Conservation (phyloP, 2,329 filamentous ascomycete species). For the Fusarium keratoplasticum region DNA sequence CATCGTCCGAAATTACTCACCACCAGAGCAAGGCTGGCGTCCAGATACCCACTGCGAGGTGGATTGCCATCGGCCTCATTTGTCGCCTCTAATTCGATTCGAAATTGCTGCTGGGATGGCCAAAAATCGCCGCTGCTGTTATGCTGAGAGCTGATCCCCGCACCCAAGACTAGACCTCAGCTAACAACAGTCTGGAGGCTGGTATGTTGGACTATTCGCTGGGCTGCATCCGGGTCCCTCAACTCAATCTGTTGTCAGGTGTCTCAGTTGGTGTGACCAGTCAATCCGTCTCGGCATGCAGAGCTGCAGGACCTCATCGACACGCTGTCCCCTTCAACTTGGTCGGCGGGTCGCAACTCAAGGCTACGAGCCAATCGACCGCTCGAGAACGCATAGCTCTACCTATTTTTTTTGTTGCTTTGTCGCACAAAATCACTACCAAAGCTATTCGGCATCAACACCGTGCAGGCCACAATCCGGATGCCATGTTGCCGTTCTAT, state of each 20-base stretch:
- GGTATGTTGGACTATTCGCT: neutral
- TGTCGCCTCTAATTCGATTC: neutral
- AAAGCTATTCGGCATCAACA: neutral
- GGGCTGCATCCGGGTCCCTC: neutral
- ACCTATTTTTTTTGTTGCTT: neutral
- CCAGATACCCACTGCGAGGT: neutral
- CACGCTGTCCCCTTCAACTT: slow-evolving; percentile 13
- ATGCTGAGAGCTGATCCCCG: neutral
- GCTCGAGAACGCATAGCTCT: neutral
- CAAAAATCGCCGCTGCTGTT: neutral
- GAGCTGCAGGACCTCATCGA: slow-evolving; percentile 4
- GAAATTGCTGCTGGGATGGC: neutral
- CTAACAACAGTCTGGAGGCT: neutral
- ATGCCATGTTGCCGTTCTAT: neutral
- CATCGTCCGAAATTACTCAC: neutral
- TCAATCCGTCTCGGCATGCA: neutral
- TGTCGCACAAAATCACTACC: neutral
- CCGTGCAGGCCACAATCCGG: neutral
- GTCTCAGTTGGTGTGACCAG: slow-evolving; percentile 2
- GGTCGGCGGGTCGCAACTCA: neutral
- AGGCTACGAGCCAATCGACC: neutral
- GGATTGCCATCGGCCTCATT: neutral
- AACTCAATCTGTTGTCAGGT: slow-evolving; percentile 7
- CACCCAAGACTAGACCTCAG: neutral
- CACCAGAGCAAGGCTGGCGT: neutral